Conservation (phyloP, 2,329 filamentous ascomycete species). For the Acephala macrosclerotiorum region DNA sequence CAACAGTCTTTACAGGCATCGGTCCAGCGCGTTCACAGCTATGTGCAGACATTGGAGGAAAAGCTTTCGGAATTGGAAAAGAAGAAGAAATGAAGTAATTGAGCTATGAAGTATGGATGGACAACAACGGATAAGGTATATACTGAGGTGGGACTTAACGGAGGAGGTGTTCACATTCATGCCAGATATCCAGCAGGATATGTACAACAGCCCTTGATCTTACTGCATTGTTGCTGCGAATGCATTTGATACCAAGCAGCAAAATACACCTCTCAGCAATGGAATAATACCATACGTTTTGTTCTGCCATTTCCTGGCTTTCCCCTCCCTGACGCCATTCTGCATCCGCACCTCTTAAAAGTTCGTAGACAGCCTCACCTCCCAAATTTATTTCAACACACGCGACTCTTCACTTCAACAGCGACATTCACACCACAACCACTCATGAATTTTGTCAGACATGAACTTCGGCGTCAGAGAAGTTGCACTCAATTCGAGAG, state of each 20-base stretch:
- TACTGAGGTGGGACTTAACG: not conserved
- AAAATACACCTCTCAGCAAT: conserved; percentile 17
- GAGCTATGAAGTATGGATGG: conserved; percentile 15
- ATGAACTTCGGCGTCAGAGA: conserved; percentile 83
- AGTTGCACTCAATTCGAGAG: conserved; percentile 70
- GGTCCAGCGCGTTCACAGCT: conserved; percentile 84
- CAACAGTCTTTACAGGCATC: conserved; percentile 83
- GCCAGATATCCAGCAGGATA: conserved; percentile 17
- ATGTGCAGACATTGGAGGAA: conserved; percentile 83
- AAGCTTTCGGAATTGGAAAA: conserved; percentile 74
- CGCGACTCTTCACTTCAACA: conserved; percentile 9
- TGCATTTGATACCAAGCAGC: conserved; percentile 30
- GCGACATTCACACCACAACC: conserved; percentile 12
- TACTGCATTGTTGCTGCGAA: conserved; percentile 30
- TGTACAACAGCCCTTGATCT: conserved; percentile 35
- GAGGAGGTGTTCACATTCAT: conserved; percentile 10
- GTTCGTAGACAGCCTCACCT: conserved; percentile 30
- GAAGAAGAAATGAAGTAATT: conserved; percentile 62
- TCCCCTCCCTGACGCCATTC: not conserved
- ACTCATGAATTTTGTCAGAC: conserved; percentile 48
- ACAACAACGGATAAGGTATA: conserved; percentile 14
- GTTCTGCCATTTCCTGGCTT: not conserved
- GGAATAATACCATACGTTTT: conserved; percentile 19
- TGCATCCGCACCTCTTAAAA: not conserved
- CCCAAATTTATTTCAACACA: conserved; percentile 11